Evolutionary conservation across 768 basidiomycete species (phyloP), one percentile per base, ranked within the genome.

Genomic region (Serendipita sp.): DNA sequence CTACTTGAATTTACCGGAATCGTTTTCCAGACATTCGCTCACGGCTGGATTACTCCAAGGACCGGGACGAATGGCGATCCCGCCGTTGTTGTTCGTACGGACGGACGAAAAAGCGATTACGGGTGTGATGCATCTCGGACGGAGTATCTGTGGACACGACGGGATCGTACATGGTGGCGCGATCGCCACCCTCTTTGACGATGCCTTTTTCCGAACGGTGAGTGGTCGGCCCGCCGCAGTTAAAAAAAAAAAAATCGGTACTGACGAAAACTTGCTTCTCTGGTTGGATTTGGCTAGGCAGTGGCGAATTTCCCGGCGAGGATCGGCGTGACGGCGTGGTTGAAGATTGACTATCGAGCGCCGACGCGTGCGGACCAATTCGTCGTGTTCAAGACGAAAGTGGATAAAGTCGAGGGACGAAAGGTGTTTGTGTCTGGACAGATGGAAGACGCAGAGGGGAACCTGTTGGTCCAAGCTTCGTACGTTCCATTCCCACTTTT

Each of bases 101-200:
- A 78, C 76, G 64, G 92, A 96, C 74, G 89, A 92, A 71, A 78
- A 78, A 10, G 89, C 92, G 74, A 81, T 82, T 8, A 71, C 84
- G 32, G 77, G 83, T 3, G 76, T 96, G 66, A 64, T 93, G 1
- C 95, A 97, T 70, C 77, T 96, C 1, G 95, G 95, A 1, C 76
- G 88, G 46, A 88, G 86, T 1, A 67, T 98, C 63, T 98, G 95
- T 71, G 94, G 90, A 2, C 88, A 95, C 67, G 92, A 95, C 74
- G 95, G 95, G 0, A 92, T 99, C 67, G 76, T 97, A 2, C 95
- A 99, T 69, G 95, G 95, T 0, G 95, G 95, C 1, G 70, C 98
- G 66, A 77, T 98, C 18, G 92, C 93, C 45, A 96, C 92, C 1
- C 73, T 98, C 16, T 72, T 96, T 64, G 95, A 99, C 68, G 95